Percentiles rank a stretch among this genome's conserved stretches.
These are phyloP conservation scores for Hypoxylon sp. DNA, from an alignment of 2,329 filamentous ascomycete species.

Conservation along the genomic window DNA sequence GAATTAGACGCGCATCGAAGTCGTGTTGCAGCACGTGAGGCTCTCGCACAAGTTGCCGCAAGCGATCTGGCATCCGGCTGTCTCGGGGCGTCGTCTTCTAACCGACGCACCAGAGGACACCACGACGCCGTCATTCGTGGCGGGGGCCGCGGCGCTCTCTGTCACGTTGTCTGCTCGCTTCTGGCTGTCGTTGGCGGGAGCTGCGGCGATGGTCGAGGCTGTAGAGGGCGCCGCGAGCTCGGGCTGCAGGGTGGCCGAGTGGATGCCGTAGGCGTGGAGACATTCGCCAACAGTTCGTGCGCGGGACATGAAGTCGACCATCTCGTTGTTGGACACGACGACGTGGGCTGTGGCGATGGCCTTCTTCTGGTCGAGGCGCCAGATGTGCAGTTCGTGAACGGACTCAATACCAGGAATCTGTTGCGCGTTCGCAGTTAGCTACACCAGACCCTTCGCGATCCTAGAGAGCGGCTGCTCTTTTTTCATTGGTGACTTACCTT, in stretches of 20 bases:
- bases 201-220: neutral
- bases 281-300: constrained; percentile 71
- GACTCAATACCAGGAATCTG: constrained; percentile 71
- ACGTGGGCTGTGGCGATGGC: constrained; percentile 75
- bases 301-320: constrained; percentile 66
- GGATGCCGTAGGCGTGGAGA: constrained; percentile 76
- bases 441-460: neutral
- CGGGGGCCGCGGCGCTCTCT: constrained; percentile 8
- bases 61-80: constrained; percentile 41
- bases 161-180: neutral
- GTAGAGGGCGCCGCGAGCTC: constrained; percentile 51
- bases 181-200: neutral
- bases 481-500: constrained; percentile 52
- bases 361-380: constrained; percentile 75
- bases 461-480: neutral
- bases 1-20: constrained; percentile 32
- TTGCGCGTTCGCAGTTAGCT: neutral
- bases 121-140: neutral
- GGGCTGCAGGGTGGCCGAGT: constrained; percentile 75
- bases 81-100: constrained; percentile 42
- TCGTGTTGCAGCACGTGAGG: constrained; percentile 43
- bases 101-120: constrained; percentile 37
- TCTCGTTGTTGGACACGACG: constrained; percentile 63
- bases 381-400: constrained; percentile 77
- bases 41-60: constrained; percentile 44